A percentile compares a stretch with the other conserved stretches of the same genome.
These are phyloP conservation scores for Hibiscus syriacus DNA, from an alignment of 345 rosid genomes.

Conservation along the genomic window DNA sequence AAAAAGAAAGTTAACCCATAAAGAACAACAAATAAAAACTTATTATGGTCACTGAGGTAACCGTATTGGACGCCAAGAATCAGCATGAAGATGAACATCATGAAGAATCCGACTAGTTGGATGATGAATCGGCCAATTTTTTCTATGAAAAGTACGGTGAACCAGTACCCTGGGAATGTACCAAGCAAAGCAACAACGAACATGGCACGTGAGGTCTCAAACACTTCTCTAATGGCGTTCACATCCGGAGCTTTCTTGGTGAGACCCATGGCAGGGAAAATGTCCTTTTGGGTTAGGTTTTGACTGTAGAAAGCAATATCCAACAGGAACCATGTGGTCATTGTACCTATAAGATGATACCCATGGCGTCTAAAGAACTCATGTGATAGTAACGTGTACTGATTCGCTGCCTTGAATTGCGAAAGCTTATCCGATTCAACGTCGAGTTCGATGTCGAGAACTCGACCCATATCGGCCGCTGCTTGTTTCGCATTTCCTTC, in stretches of 20 bases:
- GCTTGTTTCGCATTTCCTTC: no score
- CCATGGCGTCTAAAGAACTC: no score
- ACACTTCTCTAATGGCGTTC: no score
- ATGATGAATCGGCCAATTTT: conserved; percentile 38
- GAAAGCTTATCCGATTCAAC: conserved; percentile 22
- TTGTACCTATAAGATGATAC: no score
- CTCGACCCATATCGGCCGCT: conserved; percentile 56
- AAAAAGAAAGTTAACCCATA: no score
- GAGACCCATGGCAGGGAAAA: no score
- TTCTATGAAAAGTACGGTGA: conserved; percentile 43
- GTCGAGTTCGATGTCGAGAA: conserved; percentile 35
- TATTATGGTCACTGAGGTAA: conserved; percentile 19
- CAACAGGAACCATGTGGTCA: no score
- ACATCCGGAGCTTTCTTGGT: no score
- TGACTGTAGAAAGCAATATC: no score
- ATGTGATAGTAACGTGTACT: conserved; percentile 21
- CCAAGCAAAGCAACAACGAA: no score
- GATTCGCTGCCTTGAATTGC: conserved; percentile 23
- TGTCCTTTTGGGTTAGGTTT: no score
- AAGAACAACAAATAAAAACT: conserved; percentile 27
- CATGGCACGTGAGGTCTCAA: no score
- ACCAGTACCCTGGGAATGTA: conserved; percentile 59
- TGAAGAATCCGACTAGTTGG: conserved; percentile 45
- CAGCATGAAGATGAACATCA: conserved; percentile 54
- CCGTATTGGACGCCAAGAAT: conserved; percentile 28